Conservation (phyloP, 2,329 filamentous ascomycete genomes). For the Tricladium varicosporioides region DNA sequence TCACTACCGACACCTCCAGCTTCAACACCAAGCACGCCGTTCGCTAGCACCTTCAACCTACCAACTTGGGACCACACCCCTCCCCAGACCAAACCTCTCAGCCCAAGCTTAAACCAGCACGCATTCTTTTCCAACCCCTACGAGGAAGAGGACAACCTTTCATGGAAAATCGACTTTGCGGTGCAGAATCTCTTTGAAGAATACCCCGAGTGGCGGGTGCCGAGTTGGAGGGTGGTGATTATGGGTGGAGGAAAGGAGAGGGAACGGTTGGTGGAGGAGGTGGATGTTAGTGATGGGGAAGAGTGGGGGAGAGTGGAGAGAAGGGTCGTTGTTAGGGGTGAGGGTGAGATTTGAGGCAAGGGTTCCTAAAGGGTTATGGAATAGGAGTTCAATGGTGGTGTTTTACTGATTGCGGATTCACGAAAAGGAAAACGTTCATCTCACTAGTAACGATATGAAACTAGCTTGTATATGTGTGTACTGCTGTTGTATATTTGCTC, state of each 20-base stretch:
- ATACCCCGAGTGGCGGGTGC: neutral
- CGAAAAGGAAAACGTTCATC: neutral
- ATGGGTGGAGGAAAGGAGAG: neutral
- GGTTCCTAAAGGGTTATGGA: too few species aligned
- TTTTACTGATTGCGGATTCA: neutral
- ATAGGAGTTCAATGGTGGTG: too few species aligned
- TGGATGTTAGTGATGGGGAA: neutral
- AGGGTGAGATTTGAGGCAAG: neutral
- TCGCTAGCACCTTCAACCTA: too few species aligned
- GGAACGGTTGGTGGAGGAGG: neutral
- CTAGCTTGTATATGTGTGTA: too few species aligned
- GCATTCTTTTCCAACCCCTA: neutral
- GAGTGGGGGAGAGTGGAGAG: neutral
- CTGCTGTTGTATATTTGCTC: too few species aligned
- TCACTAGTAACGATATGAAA: too few species aligned
- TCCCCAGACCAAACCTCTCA: too few species aligned
- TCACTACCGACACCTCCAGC: neutral
- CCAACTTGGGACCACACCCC: too few species aligned
- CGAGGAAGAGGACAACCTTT: neutral
- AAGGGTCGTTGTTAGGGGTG: slow-evolving; percentile 1
- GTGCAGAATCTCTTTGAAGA: neutral
- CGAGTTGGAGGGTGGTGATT: neutral
- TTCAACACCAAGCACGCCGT: neutral
- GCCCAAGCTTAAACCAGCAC: too few species aligned
- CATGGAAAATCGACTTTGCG: neutral